Conservation (phyloP, 306 rosid species). For the Acacia confusa region DNA sequence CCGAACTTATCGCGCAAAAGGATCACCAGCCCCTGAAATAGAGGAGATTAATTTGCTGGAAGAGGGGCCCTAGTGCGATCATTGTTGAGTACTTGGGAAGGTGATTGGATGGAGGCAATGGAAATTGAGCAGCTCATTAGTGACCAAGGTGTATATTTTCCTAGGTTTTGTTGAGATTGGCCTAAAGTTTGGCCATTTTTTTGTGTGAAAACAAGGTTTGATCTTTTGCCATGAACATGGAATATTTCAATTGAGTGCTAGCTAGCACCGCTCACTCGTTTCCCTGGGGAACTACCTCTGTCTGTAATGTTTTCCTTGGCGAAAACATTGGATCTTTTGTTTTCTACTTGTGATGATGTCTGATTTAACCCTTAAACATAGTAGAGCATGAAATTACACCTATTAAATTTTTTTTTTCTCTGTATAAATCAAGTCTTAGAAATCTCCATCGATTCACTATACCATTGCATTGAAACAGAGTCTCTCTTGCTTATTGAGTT, state of each 20-base stretch:
- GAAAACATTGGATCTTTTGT: neutral
- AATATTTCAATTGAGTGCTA: neutral
- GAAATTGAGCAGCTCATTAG: slow-evolving; percentile 3
- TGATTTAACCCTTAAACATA: neutral
- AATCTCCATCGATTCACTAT: neutral
- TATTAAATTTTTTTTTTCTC: neutral
- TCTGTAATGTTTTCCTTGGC: neutral
- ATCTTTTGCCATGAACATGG: slow-evolving; percentile 19
- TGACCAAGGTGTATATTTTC: neutral
- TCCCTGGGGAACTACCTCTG: neutral
- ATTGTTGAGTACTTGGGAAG: neutral
- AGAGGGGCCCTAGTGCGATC: neutral
- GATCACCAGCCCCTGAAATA: slow-evolving; percentile 12
- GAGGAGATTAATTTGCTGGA: neutral
- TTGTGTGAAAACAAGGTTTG: neutral
- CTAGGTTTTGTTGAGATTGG: neutral
- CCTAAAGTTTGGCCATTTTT: neutral
- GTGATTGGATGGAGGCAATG: neutral
- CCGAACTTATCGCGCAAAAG: slow-evolving; percentile 31
- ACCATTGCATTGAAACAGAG: neutral
- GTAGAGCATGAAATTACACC: neutral
- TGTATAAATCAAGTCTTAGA: neutral
- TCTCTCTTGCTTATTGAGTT: neutral
- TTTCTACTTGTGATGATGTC: neutral
- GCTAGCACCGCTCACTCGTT: neutral